These are phyloP conservation scores for Eimeria brunetti DNA, from an alignment of 169 alveolate genomes.

Conservation along the genomic window DNA sequence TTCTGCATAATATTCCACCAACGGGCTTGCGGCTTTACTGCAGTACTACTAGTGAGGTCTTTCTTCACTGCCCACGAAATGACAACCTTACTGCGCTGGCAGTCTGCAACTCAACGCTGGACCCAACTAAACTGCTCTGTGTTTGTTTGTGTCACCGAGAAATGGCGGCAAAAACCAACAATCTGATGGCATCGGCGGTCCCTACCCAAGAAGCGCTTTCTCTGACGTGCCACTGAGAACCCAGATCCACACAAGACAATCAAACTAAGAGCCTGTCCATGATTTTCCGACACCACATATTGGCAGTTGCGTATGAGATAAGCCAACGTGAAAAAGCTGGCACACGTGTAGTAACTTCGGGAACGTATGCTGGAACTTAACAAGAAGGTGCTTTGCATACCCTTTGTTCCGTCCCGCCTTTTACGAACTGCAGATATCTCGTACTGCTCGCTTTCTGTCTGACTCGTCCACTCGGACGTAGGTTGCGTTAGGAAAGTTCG, in stretches of 20 bases:
- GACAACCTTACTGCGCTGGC: background rate
- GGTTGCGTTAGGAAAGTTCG: slow-evolving; percentile 62
- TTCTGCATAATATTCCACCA: slow-evolving; percentile 40
- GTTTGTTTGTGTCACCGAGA: background rate
- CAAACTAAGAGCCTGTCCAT: no score
- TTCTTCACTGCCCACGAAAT: background rate
- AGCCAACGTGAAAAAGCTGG: background rate
- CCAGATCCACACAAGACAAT: background rate
- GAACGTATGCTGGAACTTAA: background rate
- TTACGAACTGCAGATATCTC: background rate
- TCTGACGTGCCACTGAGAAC: background rate
- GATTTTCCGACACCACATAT: background rate
- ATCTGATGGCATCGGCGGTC: background rate
- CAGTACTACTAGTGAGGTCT: background rate
- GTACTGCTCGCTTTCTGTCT: background rate
- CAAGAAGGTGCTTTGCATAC: background rate
- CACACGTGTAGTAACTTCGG: no score
- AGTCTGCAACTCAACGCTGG: background rate
- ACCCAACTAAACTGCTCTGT: background rate
- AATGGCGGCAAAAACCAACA: background rate
- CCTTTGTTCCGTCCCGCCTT: slow-evolving; percentile 59
- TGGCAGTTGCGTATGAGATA: background rate
- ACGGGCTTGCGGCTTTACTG: background rate
- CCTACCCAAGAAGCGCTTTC: background rate
- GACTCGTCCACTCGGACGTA: background rate